phyloP scores from a whole-genome alignment of 371 early-diverging fungal species.

The Rhizopus arrhizus region DNA sequence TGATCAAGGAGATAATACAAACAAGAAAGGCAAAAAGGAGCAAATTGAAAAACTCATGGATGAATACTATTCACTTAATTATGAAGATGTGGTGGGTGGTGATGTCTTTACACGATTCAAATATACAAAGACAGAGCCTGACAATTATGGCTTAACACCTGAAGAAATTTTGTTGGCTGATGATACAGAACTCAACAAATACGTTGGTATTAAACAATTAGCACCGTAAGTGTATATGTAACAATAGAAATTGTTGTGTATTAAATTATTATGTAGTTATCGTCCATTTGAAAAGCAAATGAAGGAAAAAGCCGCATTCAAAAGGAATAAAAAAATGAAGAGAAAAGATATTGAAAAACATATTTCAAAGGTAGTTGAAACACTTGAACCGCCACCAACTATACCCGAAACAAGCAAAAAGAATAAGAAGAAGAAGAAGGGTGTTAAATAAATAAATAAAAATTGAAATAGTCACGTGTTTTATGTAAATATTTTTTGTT shows the following conservation, averaged over 20 bases:
- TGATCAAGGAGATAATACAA: constrained; percentile 1
- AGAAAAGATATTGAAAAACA: constrained; percentile 15
- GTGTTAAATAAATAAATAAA: background rate
- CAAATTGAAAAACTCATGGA: constrained; percentile 71
- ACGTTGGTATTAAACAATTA: constrained; percentile 81
- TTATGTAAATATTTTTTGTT: background rate
- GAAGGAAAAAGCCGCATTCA: background rate
- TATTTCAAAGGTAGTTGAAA: constrained; percentile 4
- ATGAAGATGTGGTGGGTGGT: constrained; percentile 92
- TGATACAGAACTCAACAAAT: constrained; percentile 85
- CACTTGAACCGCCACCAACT: background rate
- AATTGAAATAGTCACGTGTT: background rate
- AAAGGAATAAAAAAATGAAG: constrained; percentile 6
- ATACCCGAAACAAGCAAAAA: constrained; percentile 2
- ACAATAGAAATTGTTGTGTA: background rate
- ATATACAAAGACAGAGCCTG: constrained; percentile 78
- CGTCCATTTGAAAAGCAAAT: background rate
- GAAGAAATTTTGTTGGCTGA: constrained; percentile 89
- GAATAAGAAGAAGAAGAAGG: constrained; percentile 10
- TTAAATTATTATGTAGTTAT: background rate
- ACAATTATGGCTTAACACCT: constrained; percentile 75
- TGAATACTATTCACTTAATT: constrained; percentile 89
- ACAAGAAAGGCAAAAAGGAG: constrained; percentile 27
- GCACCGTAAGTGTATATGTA: constrained; percentile 72
- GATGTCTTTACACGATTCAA: constrained; percentile 89